These are phyloP conservation scores for Betula pendula DNA, from an alignment of 306 rosid species.

Conservation along the genomic window DNA sequence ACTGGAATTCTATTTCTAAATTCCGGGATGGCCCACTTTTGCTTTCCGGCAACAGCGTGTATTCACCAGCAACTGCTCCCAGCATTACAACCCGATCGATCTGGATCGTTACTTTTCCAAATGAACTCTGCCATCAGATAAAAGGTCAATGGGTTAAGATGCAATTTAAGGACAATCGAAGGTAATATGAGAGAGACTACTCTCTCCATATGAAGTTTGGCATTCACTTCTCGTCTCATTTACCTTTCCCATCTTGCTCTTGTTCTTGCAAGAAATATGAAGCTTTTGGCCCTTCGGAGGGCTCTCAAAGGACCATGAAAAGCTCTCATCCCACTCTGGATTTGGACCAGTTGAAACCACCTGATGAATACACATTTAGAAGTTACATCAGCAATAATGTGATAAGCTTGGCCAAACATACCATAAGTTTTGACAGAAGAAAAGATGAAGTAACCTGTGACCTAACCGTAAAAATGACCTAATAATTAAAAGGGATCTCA, in stretches of 20 bases:
- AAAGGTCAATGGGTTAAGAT: constrained; percentile 13
- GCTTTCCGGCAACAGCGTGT: constrained; percentile 88
- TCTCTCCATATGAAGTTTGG: not conserved
- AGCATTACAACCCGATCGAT: constrained; percentile 96
- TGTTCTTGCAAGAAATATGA: constrained; percentile 96
- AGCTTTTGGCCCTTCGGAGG: constrained; percentile 99
- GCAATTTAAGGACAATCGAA: not conserved
- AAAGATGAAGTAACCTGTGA: not conserved
- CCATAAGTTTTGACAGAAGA: not conserved
- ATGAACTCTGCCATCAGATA: constrained; percentile 70
- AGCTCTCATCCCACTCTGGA: constrained; percentile 97
- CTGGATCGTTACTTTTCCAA: constrained; percentile 97
- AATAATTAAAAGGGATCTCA: not conserved
- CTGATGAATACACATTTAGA: constrained; percentile 44
- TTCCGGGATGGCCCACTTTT: constrained; percentile 89
- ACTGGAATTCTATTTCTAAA: constrained; percentile 95
- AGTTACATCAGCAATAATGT: not conserved
- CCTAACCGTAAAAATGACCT: not conserved
- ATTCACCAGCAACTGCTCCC: constrained; percentile 95
- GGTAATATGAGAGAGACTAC: not conserved
- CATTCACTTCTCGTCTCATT: not conserved
- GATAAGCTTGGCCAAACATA: not conserved
- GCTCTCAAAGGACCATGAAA: constrained; percentile 96
- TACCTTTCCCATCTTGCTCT: constrained; percentile 99
- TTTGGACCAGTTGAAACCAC: constrained; percentile 92